These are phyloP conservation scores for Turritis glabra DNA, from an alignment of 345 rosid genomes.

Conservation along the genomic window DNA sequence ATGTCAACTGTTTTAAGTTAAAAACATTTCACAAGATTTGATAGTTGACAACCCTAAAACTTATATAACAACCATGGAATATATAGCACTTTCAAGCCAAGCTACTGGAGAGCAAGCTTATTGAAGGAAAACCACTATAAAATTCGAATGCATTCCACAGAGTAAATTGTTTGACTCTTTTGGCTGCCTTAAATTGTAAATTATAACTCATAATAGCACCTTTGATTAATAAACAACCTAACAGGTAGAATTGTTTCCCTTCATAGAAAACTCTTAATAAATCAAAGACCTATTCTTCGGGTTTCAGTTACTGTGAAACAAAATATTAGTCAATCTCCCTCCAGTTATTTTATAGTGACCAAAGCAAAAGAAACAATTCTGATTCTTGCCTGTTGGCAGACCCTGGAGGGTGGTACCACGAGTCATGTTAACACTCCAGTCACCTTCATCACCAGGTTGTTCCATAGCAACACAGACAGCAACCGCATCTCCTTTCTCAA, in stretches of 20 bases:
- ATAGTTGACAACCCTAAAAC: not conserved
- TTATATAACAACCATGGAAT: not conserved
- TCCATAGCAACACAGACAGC: slow-evolving; percentile 96
- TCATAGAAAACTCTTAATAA: not conserved
- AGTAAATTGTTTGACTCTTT: not conserved
- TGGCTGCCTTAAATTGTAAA: slow-evolving; percentile 4
- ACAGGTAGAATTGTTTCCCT: not conserved
- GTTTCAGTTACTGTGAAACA: not conserved
- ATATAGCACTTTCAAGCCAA: not conserved
- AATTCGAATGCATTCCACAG: not conserved
- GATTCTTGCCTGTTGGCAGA: slow-evolving; percentile 59
- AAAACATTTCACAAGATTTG: slow-evolving; percentile 11
- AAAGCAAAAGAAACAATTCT: slow-evolving; percentile 6
- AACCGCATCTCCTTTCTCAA: slow-evolving; percentile 87
- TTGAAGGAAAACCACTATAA: not conserved
- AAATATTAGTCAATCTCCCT: not conserved
- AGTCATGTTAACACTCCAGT: slow-evolving; percentile 78
- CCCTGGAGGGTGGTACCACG: slow-evolving; percentile 95
- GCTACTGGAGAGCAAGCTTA: not conserved
- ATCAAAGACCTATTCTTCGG: not conserved
- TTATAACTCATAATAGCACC: not conserved
- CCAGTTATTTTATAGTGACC: not conserved
- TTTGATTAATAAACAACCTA: not conserved
- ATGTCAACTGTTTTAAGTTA: slow-evolving; percentile 28
- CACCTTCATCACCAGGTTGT: slow-evolving; percentile 66